Conservation (phyloP, 2,329 filamentous ascomycete genomes). For the Clonostachys rhizophaga region DNA sequence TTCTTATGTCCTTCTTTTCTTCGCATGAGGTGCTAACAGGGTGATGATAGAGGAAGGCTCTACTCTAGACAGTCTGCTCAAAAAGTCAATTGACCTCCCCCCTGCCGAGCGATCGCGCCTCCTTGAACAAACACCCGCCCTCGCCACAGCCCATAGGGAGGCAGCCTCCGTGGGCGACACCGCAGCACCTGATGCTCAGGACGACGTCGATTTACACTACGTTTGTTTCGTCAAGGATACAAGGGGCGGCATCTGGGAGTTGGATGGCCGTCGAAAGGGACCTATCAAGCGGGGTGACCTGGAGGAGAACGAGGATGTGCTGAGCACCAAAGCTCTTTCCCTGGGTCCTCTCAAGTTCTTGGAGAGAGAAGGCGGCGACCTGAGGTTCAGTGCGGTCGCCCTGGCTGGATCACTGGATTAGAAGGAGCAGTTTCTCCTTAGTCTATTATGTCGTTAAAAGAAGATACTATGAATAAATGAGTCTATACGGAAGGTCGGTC, state of each 20-base stretch:
- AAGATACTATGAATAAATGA: too few species aligned
- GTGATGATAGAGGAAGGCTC: slow-evolving; percentile 37
- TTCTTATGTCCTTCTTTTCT: background rate
- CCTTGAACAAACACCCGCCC: slow-evolving; percentile 69
- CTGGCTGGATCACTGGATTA: slow-evolving; percentile 47
- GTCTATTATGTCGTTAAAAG: too few species aligned
- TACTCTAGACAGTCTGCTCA: slow-evolving; percentile 60
- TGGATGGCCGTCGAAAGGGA: slow-evolving; percentile 54
- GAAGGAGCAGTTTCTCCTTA: background rate
- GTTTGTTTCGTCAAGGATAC: slow-evolving; percentile 83
- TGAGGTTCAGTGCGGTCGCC: slow-evolving; percentile 56
- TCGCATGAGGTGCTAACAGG: background rate
- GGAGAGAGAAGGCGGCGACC: slow-evolving; percentile 47
- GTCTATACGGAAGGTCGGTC: too few species aligned
- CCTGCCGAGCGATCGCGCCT: slow-evolving; percentile 65
- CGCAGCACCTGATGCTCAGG: slow-evolving; percentile 69
- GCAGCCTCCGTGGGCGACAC: slow-evolving; percentile 79
- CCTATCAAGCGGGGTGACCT: slow-evolving; percentile 53
- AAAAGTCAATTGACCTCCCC: slow-evolving; percentile 63
- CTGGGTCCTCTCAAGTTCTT: slow-evolving; percentile 59
- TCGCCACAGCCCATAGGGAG: slow-evolving; percentile 74
- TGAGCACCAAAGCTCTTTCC: slow-evolving; percentile 70
- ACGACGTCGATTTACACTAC: slow-evolving; percentile 88
- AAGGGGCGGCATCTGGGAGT: slow-evolving; percentile 60
- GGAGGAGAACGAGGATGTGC: slow-evolving; percentile 59